A percentile compares a stretch with the other conserved stretches of the same genome.
Evolutionary conservation across 345 rosid species (phyloP).

Genomic region (Nephelium lappaceum): DNA sequence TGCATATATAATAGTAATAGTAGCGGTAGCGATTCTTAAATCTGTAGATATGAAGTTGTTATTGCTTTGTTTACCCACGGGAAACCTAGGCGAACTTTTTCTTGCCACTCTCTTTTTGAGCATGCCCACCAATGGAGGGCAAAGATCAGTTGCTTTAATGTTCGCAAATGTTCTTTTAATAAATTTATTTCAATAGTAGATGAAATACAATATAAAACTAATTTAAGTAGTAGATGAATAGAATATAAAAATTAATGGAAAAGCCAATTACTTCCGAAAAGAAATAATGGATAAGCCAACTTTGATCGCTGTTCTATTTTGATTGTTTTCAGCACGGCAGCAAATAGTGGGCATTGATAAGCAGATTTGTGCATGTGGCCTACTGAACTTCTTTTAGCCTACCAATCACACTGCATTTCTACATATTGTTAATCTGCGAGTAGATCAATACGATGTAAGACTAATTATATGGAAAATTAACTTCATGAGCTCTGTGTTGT

Average conservation of each 20-base stretch:
- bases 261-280: too few species aligned
- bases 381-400: not conserved
- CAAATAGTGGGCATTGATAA: not conserved
- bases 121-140: not conserved
- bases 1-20: not conserved
- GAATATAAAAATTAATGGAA: not conserved
- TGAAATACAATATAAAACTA: not conserved
- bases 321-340: not conserved
- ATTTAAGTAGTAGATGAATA: not conserved
- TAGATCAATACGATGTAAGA: too few species aligned
- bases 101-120: not conserved
- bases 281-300: not conserved
- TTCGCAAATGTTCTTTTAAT: not conserved
- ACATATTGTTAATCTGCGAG: too few species aligned
- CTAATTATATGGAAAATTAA: too few species aligned
- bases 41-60: not conserved
- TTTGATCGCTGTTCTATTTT: not conserved
- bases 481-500: too few species aligned
- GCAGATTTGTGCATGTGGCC: not conserved
- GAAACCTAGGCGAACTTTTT: not conserved
- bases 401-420: not conserved
- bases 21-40: conserved; percentile 13
- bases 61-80: not conserved
- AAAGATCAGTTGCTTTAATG: not conserved
- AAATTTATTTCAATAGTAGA: not conserved